Percentiles rank a stretch among this genome's conserved stretches.
Evolutionary conservation across 139 green algal species (phyloP).

Genomic region (Chlamydomonas eustigma): DNA sequence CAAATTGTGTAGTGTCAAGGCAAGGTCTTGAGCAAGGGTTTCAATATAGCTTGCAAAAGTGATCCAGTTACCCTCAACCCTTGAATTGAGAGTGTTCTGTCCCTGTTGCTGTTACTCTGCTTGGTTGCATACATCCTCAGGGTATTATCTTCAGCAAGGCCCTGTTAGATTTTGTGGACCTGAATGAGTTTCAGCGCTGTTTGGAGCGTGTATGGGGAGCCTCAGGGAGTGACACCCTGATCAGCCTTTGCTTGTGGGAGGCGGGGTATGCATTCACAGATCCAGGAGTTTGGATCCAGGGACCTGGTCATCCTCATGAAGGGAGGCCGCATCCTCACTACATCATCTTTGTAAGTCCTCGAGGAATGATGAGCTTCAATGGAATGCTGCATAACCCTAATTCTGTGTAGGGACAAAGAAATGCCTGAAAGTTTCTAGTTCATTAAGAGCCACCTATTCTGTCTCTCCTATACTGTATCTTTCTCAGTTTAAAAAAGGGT

Average conservation of each 20-base stretch:
- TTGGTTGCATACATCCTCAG: neutral
- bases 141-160: neutral
- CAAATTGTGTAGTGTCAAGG: neutral
- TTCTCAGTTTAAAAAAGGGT: neutral
- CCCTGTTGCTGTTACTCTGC: too few species aligned
- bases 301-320: neutral
- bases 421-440: neutral
- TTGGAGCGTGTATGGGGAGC: neutral
- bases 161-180: neutral
- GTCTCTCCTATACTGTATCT: too few species aligned
- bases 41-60: too few species aligned
- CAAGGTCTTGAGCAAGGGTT: neutral
- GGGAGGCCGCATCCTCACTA: neutral
- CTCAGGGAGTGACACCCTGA: neutral
- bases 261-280: neutral
- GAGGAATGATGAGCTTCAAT: neutral
- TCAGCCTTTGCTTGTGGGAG: neutral
- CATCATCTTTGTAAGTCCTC: constrained; percentile 2
- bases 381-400: neutral
- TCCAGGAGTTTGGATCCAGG: neutral
- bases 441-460: too few species aligned
- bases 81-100: too few species aligned
- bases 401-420: neutral
- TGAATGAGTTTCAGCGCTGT: neutral
- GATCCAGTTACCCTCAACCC: too few species aligned